These are phyloP conservation scores for Stephania yunnanensis DNA, from an alignment of 164 flowering plant species.

Conservation along the genomic window DNA sequence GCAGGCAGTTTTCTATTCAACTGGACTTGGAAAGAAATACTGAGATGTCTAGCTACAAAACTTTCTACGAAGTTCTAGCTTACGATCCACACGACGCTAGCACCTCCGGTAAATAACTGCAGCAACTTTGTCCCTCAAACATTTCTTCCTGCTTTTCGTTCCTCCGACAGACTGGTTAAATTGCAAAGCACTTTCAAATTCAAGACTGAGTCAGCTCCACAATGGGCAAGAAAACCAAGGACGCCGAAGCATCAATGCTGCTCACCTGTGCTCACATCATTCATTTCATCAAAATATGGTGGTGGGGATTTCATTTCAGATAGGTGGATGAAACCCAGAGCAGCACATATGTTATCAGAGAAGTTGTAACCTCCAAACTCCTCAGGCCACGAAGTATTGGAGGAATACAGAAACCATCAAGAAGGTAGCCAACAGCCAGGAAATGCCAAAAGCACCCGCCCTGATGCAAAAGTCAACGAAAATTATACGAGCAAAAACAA, in stretches of 20 bases:
- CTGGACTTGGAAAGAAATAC: background rate
- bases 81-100: constrained; percentile 2
- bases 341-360: constrained; percentile 63
- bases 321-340: constrained; percentile 93
- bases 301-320: constrained; percentile 32
- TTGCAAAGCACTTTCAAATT: background rate
- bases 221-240: background rate
- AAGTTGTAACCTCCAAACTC: constrained; percentile 79
- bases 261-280: background rate
- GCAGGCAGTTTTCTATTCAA: background rate
- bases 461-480: constrained; percentile 34
- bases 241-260: background rate
- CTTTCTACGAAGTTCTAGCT: background rate
- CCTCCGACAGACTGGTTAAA: background rate
- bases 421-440: constrained; percentile 93
- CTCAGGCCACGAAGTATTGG: constrained; percentile 74
- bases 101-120: background rate
- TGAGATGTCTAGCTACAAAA: background rate
- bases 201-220: background rate
- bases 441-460: constrained; percentile 63
- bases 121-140: constrained; percentile 4
- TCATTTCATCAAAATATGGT: constrained; percentile 12
- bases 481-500: background rate
- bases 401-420: constrained; percentile 94
- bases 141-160: background rate